Evolutionary conservation across 2,329 filamentous ascomycete genomes (phyloP), one percentile per base, ranked within the genome.

Genomic region (Paraconiothyrium brasiliense): DNA sequence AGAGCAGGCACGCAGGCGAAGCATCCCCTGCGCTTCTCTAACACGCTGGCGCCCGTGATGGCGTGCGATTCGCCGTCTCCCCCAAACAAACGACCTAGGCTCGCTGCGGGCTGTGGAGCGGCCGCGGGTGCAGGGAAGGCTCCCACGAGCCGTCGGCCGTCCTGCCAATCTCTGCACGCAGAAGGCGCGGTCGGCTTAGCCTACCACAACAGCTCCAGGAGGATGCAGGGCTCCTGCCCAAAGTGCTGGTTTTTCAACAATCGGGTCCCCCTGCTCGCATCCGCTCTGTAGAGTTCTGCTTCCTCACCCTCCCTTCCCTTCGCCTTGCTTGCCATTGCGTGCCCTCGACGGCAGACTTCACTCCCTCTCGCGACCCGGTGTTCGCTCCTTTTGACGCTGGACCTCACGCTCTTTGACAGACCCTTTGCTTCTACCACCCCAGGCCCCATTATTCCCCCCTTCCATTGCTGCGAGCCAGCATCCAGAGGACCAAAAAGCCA

Each of bases 301-400:
- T 47, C 57, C 48, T 62, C 60, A 54, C 61, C 59, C 64, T 70
- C 71, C 71, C 67, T 71, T 70, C 67, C 60, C 66, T 70, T 67
- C 24, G 61, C 61, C 61, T 67, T 16, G 62, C 61, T 60, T 35
- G 65, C 71, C n/a, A 16, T 60, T 35, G 66, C 71, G 61, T 67
- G 68, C 64, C 61, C 66, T 69, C 69, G 65, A 62, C 67, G 63
- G 62, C 68, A 69, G 64, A 65, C 63, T 66, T 63, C 59, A 66
- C 70, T 58, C 63, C 68, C 71, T 64, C 55, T 71, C 67, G 63
- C 71, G 69, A 66, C 72, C 72, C 66, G 70, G 73, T 74, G 76
- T 79, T 76, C 76, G 75, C 76, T 80, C 77, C 67, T 79, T 78
- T 78, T 73, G 72, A 74, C 74, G 71, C 73, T 72, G 67, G 72